These are phyloP conservation scores for Gracilaria gracilis DNA, from an alignment of 23 red algal genomes.

Conservation along the genomic window DNA sequence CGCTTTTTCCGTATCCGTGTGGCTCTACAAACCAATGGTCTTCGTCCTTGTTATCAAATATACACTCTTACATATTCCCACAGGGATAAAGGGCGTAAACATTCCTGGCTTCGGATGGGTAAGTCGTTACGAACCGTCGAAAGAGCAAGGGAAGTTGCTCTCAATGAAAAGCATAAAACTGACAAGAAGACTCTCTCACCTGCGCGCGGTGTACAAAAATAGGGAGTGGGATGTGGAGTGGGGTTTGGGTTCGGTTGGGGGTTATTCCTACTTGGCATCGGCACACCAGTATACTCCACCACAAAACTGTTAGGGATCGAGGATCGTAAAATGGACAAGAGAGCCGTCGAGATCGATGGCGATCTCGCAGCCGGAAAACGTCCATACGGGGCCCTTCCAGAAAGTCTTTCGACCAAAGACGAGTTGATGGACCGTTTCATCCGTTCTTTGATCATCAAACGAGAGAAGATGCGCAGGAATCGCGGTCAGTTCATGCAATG, in stretches of 20 bases:
- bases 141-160: neutral
- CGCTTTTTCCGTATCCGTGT: neutral
- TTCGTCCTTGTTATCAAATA: neutral
- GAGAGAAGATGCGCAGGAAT: neutral
- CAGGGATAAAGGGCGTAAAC: slow-evolving; percentile 9
- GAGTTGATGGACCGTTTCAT: slow-evolving; percentile 15
- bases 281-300: slow-evolving; percentile 35
- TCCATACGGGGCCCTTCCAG: slow-evolving; percentile 12
- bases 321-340: slow-evolving; percentile 16
- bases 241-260: slow-evolving; percentile 57
- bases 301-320: slow-evolving; percentile 24
- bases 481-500: slow-evolving; percentile 3
- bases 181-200: neutral
- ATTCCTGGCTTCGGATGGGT: slow-evolving; percentile 26
- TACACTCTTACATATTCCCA: neutral
- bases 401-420: slow-evolving; percentile 1
- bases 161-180: neutral
- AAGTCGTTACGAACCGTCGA: neutral
- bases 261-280: slow-evolving; percentile 34
- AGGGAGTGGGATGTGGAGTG: slow-evolving; percentile 46
- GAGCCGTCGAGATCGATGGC: neutral
- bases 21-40: neutral
- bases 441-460: slow-evolving; percentile 10
- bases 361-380: slow-evolving; percentile 27
- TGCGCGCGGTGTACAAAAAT: neutral